Evolutionary conservation across 306 rosid genomes (phyloP), one percentile per base, ranked within the genome.

Genomic region (Luffa acutangula): DNA sequence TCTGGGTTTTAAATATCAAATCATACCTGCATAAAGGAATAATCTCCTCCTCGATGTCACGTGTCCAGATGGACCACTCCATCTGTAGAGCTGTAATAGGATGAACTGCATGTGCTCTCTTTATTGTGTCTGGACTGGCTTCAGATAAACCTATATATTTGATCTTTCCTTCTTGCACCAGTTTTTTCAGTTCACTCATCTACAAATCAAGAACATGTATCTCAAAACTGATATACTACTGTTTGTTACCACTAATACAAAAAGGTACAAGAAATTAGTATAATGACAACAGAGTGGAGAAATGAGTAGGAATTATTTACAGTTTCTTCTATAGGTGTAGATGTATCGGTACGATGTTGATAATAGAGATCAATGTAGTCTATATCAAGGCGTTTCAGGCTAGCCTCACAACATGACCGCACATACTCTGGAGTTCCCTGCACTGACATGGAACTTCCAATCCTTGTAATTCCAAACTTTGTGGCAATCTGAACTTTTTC

Each of bases 31-130:
- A 93, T 8, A 91, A 88, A 9, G 94, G 98, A 77, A 93, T 21
- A 37, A 91, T 83, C 80, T 83, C 94, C 0, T 89, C 90, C 73
- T 93, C 94, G 20, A 93, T 82, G 34, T 93, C 98, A 25, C 98
- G 93, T 49, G 87, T 80, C 94, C 97, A 93, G 0, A 93, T 83
- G 3, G 98, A 93, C 93, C 93, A 93, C 81, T 93, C 97, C 79
- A 88, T 87, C 75, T 91, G 98, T 14, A 93, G 8, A 9, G 94
- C 97, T 0, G 94, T 88, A 79, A 93, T 82, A 3, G 94, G 97
- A 84, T 91, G 98, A 83, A 91, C 90, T 2, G 90, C 93, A 83
- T 93, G 97, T 2, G 97, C 98, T 83, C 98, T 91, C 69, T 86
- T 89, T 81, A 91, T 88, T 45, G 97, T 90, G 72, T 93, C 90